Percentiles rank a stretch among this genome's conserved stretches.
Evolutionary conservation across 2,329 filamentous ascomycete genomes (phyloP).

Genomic region (Coniochaeta sp.): DNA sequence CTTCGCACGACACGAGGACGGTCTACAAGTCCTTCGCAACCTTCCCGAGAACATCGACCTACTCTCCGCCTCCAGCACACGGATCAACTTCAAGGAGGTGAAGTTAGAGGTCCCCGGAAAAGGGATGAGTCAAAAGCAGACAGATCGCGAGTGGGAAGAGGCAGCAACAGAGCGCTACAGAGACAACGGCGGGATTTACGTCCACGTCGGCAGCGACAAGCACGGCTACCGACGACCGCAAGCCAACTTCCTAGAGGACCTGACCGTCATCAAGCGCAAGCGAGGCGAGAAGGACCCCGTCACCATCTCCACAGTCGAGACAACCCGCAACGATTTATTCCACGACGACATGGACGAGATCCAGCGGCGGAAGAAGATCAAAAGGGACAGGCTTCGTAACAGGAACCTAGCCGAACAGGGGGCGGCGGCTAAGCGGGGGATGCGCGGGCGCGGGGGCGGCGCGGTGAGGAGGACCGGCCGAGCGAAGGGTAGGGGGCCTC

Average conservation of each 20-base stretch:
- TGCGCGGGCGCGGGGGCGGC: conserved; percentile 9
- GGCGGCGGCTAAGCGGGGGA: conserved; percentile 7
- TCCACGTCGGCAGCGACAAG: conserved; percentile 38
- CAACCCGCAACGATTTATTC: conserved; percentile 24
- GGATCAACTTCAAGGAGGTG: conserved; percentile 62
- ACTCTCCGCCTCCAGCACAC: conserved; percentile 61
- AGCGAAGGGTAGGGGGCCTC: not conserved
- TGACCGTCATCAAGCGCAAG: conserved; percentile 58
- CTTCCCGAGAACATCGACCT: conserved; percentile 59
- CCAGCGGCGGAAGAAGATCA: conserved; percentile 21
- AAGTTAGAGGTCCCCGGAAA: conserved; percentile 30
- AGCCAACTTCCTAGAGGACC: conserved; percentile 54
- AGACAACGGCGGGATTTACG: conserved; percentile 27
- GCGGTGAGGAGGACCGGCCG: not conserved
- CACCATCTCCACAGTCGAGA: conserved; percentile 46
- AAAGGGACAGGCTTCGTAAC: conserved; percentile 16
- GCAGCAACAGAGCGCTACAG: conserved; percentile 17
- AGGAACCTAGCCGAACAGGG: conserved; percentile 12
- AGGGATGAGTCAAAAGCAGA: not conserved
- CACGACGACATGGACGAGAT: conserved; percentile 35
- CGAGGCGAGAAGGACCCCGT: conserved; percentile 61
- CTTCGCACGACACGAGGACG: conserved; percentile 47
- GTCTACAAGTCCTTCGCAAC: conserved; percentile 40
- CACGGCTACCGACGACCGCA: conserved; percentile 40
- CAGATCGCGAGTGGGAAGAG: conserved; percentile 4